Evolutionary conservation across 495 filamentous ascomycete genomes (phyloP).

Genomic region (Jackrogersella multiformis): DNA sequence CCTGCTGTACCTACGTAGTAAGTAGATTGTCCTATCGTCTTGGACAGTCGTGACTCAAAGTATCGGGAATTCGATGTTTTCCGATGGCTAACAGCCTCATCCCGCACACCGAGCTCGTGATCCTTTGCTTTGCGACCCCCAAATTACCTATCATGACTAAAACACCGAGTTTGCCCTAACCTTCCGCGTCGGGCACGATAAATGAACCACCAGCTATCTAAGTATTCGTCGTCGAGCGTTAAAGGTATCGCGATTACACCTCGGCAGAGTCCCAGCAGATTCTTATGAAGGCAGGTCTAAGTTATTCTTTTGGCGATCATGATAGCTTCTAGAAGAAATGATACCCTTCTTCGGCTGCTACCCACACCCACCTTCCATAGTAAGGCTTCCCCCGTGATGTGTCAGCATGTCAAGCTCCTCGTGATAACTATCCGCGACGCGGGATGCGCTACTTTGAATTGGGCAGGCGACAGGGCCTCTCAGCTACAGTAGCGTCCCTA

Average conservation of each 20-base stretch:
- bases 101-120: slow-evolving; percentile 17
- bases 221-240: background rate
- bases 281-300: slow-evolving; percentile 28
- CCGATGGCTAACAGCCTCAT: slow-evolving; percentile 20
- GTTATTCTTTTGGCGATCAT: slow-evolving; percentile 22
- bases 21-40: slow-evolving; percentile 13
- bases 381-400: slow-evolving; percentile 25
- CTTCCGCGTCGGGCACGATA: slow-evolving; percentile 30
- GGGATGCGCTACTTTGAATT: slow-evolving; percentile 41
- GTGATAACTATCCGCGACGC: slow-evolving; percentile 27
- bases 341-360: slow-evolving; percentile 20
- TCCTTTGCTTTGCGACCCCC: slow-evolving; percentile 17
- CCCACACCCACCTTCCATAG: slow-evolving; percentile 34
- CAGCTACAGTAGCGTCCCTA: slow-evolving; percentile 20
- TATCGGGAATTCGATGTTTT: slow-evolving; percentile 18
- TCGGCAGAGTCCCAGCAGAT: slow-evolving; percentile 21
- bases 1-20: no score
- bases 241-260: slow-evolving; percentile 17
- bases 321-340: slow-evolving; percentile 38
- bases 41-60: background rate
- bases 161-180: slow-evolving; percentile 22
- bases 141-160: slow-evolving; percentile 5
- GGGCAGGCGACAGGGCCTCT: slow-evolving; percentile 33
- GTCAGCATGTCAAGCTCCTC: slow-evolving; percentile 20
- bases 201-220: slow-evolving; percentile 6